phyloP scores from a whole-genome alignment of 2,329 filamentous ascomycete genomes.

The Aschersonia sp. region DNA sequence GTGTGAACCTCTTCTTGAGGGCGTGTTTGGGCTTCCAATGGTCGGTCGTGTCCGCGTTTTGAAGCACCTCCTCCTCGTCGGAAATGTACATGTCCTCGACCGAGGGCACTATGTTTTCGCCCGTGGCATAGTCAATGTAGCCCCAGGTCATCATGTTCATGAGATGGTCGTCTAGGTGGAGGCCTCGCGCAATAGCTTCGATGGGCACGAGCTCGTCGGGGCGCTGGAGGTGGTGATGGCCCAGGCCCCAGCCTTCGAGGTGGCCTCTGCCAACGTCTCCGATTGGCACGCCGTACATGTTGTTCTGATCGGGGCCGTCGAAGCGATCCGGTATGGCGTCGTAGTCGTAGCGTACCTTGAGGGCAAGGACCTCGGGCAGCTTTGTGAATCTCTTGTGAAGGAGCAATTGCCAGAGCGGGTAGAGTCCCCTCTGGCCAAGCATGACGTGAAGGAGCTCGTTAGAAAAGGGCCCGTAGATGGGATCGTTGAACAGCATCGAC shows the following conservation, averaged over 20 bases:
- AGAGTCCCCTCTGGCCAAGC: conserved; percentile 41
- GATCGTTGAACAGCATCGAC: conserved; percentile 53
- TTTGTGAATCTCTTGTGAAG: conserved; percentile 36
- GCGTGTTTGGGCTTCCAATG: conserved; percentile 31
- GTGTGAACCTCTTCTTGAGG: conserved; percentile 27
- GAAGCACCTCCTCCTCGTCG: conserved; percentile 25
- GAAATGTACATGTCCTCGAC: conserved; percentile 36
- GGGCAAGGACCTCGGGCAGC: conserved; percentile 35
- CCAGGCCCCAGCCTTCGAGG: conserved; percentile 41
- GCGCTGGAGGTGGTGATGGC: conserved; percentile 29
- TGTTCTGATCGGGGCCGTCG: conserved; percentile 10
- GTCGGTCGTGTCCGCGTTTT: conserved; percentile 15
- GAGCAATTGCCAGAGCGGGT: conserved; percentile 44
- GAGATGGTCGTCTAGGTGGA: conserved; percentile 39
- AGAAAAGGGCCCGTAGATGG: conserved; percentile 36
- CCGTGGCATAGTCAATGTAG: conserved; percentile 36
- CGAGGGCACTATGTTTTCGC: conserved; percentile 34
- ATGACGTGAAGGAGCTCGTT: conserved; percentile 40
- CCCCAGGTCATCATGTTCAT: conserved; percentile 49
- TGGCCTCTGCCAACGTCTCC: conserved; percentile 36
- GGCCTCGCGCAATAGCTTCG: conserved; percentile 36
- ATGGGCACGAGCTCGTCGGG: conserved; percentile 44
- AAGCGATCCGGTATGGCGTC: conserved; percentile 18
- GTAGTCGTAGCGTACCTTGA: conserved; percentile 44
- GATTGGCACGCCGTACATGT: conserved; percentile 36